phyloP scores from a whole-genome alignment of 148 eudicot species.

The Beta vulgaris region DNA sequence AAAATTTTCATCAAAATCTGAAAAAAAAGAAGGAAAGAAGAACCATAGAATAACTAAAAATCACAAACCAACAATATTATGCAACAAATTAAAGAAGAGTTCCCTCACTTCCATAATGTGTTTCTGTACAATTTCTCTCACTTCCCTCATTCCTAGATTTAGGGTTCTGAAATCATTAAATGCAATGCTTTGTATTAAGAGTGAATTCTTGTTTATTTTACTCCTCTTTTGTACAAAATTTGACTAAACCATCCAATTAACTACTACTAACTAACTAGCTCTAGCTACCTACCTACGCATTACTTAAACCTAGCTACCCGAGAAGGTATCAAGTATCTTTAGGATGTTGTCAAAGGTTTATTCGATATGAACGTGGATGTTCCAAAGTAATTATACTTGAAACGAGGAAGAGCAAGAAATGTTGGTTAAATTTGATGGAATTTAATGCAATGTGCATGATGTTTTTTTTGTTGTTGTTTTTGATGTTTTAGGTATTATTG shows the following conservation, averaged over 20 bases:
- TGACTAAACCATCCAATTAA: conserved; percentile 5
- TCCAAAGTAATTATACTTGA: neutral
- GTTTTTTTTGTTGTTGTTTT: too few relatives aligned
- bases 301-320: neutral
- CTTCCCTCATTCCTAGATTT: conserved; percentile 32
- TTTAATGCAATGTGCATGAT: neutral
- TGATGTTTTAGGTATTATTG: too few relatives aligned
- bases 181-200: conserved; percentile 14
- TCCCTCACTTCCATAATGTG: conserved; percentile 28
- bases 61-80: neutral
- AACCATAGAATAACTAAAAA: neutral
- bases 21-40: neutral
- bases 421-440: neutral
- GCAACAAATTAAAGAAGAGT: conserved; percentile 16
- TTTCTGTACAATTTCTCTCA: conserved; percentile 12
- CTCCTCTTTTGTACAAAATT: neutral
- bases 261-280: neutral
- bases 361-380: neutral
- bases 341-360: conserved; percentile 8
- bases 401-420: neutral
- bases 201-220: conserved; percentile 4
- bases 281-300: neutral
- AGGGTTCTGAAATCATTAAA: conserved; percentile 34
- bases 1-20: conserved; percentile 24
- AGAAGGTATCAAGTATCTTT: conserved; percentile 2